A percentile compares a stretch with the other conserved stretches of the same genome.
phyloP scores from a whole-genome alignment of 345 rosid species.

The Salix arbutifolia region DNA sequence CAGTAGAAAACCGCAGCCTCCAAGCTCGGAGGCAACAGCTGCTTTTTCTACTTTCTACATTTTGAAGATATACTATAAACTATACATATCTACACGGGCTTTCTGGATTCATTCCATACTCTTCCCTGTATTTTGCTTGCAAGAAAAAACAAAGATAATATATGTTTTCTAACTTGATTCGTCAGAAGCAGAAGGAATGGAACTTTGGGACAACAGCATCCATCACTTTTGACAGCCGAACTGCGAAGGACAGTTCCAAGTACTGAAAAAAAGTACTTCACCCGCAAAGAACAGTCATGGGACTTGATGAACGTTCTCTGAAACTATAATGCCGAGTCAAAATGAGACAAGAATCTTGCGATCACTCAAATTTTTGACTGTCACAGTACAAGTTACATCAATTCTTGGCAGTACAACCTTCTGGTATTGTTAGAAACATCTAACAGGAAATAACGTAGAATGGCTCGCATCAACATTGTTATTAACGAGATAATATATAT shows the following conservation, averaged over 20 bases:
- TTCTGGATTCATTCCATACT: too few relatives aligned
- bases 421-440: slow-evolving; percentile 1
- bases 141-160: too few relatives aligned
- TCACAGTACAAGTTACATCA: background rate
- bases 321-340: background rate
- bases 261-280: background rate
- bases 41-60: too few relatives aligned
- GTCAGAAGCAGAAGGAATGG: background rate
- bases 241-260: background rate
- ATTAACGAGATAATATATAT: slow-evolving; percentile 28
- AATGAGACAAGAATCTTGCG: slow-evolving; percentile 1
- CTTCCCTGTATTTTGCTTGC: too few relatives aligned
- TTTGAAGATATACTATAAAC: too few relatives aligned
- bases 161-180: too few relatives aligned
- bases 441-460: background rate
- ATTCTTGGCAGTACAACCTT: background rate
- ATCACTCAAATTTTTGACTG: background rate
- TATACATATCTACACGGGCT: too few relatives aligned
- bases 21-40: too few relatives aligned
- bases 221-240: background rate
- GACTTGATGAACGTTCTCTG: background rate
- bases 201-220: background rate
- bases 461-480: slow-evolving; percentile 5
- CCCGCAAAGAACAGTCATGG: background rate
- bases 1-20: too few relatives aligned